Conservation (phyloP, 2,329 filamentous ascomycete genomes). For the Arthrobotrys megalospora region DNA sequence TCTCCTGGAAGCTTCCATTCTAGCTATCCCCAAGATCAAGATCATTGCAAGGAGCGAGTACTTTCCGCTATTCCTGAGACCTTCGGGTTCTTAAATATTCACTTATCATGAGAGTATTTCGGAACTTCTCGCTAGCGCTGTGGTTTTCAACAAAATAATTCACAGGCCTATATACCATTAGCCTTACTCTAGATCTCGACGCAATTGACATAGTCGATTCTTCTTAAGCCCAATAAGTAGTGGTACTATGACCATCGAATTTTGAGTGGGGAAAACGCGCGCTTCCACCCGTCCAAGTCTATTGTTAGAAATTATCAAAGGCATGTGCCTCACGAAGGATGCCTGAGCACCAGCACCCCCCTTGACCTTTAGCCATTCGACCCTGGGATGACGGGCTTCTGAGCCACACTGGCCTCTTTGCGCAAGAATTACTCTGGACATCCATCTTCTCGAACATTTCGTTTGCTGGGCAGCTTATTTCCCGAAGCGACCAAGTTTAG, state of each 20-base stretch:
- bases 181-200: too few relatives aligned
- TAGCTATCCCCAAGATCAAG: too few relatives aligned
- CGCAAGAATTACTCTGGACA: slow-evolving; percentile 22
- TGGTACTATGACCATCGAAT: not conserved
- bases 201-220: too few relatives aligned
- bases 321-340: slow-evolving; percentile 20
- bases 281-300: slow-evolving; percentile 56
- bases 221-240: too few relatives aligned
- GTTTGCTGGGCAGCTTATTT: slow-evolving; percentile 54
- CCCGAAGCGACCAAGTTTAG: slow-evolving; percentile 60
- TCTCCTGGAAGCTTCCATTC: too few relatives aligned
- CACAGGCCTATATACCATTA: too few relatives aligned
- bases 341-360: slow-evolving; percentile 7
- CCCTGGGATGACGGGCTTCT: slow-evolving; percentile 10
- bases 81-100: too few relatives aligned
- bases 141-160: too few relatives aligned
- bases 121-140: too few relatives aligned
- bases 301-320: slow-evolving; percentile 46
- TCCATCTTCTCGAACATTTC: slow-evolving; percentile 38
- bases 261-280: slow-evolving; percentile 38
- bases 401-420: slow-evolving; percentile 22
- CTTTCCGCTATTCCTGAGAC: too few relatives aligned
- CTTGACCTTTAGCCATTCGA: slow-evolving; percentile 16
- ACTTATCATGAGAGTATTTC: too few relatives aligned
- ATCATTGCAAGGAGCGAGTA: too few relatives aligned